A percentile compares a stretch with the other conserved stretches of the same genome.
Conservation (phyloP, 257 asterid species). For the Solanum piurae region DNA sequence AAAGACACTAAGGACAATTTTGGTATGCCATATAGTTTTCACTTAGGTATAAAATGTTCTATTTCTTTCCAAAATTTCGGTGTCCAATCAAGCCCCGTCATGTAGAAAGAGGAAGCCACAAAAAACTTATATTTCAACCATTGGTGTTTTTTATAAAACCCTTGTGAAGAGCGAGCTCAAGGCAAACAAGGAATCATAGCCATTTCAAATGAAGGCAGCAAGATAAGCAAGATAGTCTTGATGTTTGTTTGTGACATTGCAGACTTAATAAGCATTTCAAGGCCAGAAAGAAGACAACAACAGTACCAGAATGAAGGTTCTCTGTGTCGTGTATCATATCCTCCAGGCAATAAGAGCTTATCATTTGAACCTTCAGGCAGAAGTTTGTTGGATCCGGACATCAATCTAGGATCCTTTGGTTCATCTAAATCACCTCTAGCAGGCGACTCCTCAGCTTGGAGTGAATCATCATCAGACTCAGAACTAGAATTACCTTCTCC, state of each 20-base stretch:
- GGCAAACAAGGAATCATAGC: neutral
- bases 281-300: neutral
- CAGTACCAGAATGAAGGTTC: constrained; percentile 83
- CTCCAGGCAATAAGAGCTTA: constrained; percentile 31
- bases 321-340: constrained; percentile 67
- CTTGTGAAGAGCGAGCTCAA: neutral
- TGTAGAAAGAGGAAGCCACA: neutral
- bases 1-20: neutral
- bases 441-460: constrained; percentile 33
- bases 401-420: constrained; percentile 15
- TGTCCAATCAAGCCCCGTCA: neutral
- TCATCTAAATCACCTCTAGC: constrained; percentile 22
- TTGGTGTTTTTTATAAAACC: neutral
- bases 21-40: neutral
- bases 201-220: neutral
- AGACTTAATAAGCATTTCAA: neutral
- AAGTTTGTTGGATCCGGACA: constrained; percentile 8
- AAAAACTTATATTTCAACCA: neutral
- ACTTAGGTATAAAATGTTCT: neutral
- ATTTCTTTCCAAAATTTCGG: neutral
- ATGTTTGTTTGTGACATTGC: neutral
- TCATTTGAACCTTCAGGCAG: constrained; percentile 11
- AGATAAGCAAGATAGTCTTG: neutral
- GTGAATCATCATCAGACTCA: constrained; percentile 31
- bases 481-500: constrained; percentile 34